phyloP scores from a whole-genome alignment of 2,329 filamentous ascomycete species.

The Cladorrhinum sp. region DNA sequence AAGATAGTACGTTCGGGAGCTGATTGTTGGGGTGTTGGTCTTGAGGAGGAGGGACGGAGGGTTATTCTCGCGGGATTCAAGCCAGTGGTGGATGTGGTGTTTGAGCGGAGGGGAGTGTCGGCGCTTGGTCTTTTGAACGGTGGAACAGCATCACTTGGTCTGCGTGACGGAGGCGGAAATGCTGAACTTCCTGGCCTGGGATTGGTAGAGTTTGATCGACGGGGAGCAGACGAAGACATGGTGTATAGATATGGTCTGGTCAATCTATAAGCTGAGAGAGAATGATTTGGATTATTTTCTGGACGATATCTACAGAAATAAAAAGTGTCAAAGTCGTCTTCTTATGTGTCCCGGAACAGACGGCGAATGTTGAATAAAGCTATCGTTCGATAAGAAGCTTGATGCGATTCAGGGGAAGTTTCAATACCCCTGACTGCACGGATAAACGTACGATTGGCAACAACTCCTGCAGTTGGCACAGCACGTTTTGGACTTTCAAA shows the following conservation, averaged over 20 bases:
- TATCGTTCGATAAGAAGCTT: slow-evolving; percentile 6
- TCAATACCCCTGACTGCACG: slow-evolving; percentile 14
- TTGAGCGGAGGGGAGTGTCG: not conserved
- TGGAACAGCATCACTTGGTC: not conserved
- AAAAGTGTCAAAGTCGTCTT: not conserved
- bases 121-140: not conserved
- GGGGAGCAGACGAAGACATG: slow-evolving; percentile 17
- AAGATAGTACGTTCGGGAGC: not conserved
- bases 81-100: no score
- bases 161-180: slow-evolving; percentile 16
- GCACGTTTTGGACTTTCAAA: not conserved
- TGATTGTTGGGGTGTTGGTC: not conserved
- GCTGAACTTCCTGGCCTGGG: slow-evolving; percentile 20
- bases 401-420: slow-evolving; percentile 17
- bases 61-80: not conserved
- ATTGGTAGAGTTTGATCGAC: slow-evolving; percentile 22
- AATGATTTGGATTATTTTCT: no score
- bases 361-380: not conserved
- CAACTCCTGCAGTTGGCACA: not conserved
- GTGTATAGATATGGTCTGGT: no score
- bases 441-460: slow-evolving; percentile 19
- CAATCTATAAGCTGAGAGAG: no score
- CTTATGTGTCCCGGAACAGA: not conserved
- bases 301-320: not conserved
- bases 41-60: not conserved